Evolutionary conservation across 2,329 filamentous ascomycete genomes (phyloP), one percentile per base, ranked within the genome.

Genomic region (Drechslerella dactyloides): DNA sequence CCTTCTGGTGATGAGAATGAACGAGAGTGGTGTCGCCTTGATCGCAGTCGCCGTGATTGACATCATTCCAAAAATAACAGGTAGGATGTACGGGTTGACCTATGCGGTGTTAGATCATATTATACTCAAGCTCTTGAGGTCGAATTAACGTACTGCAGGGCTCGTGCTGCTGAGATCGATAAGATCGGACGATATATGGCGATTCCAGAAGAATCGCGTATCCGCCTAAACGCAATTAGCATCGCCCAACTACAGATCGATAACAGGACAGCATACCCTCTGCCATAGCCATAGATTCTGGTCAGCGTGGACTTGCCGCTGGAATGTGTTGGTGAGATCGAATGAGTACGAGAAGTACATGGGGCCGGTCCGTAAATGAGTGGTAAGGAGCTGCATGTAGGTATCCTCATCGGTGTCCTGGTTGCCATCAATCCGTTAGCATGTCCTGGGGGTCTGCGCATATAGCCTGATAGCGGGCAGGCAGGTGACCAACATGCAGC

Each of bases 341-440:
- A 96, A 87, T 7, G 93, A 93, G 83, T 99, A 99, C 65, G 94
- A 97, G 78, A 97, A 99, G 84, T 96, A 97, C 89, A 97, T 92
- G 7, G 93, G 91, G 0, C 90, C 90, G 11, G 86, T 88, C 79
- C 90, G 89, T 76, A 99, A 85, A 74, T 94, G 87, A 53, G 85
- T 86, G 80, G 92, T 76, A 33, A 99, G 85, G 60, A 97, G 84
- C 55, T 84, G 81, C 61, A 97, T 85, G 80, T 97, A 97, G 76
- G 87, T 90, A 80, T 97, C 93, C 83, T 99, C 94, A 79, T 99
- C 94, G 50, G 89, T 87, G 78, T 99, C 94, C 81, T 90, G 91
- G 73, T 97, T 87, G 75, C 91, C 89, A 75, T 91, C 89, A 46
- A 33, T 30, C 23, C 53, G 60, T 58, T 44, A 54, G 53, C 54